Conservation (phyloP, 495 filamentous ascomycete genomes). For the Penicillium desertorum region DNA sequence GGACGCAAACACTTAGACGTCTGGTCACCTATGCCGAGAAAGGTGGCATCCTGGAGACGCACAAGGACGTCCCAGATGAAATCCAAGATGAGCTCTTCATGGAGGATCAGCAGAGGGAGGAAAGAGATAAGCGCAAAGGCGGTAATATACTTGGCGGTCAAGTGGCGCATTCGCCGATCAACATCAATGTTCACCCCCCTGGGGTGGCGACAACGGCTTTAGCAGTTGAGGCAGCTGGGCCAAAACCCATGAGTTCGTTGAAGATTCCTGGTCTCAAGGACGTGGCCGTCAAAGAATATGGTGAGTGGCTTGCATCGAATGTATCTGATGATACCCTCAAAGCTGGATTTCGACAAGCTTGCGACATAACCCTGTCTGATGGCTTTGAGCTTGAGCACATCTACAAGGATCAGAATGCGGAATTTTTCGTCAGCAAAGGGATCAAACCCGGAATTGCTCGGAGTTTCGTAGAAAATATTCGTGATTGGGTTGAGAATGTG, state of each 20-base stretch:
- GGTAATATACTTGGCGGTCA: constrained; percentile 9
- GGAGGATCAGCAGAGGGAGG: constrained; percentile 27
- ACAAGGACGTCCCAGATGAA: constrained; percentile 29
- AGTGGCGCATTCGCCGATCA: constrained; percentile 21
- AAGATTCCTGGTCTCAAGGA: no score
- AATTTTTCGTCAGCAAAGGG: constrained; percentile 16
- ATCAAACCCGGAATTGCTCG: no score
- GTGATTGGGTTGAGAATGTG: no score
- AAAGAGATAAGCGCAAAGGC: constrained; percentile 21
- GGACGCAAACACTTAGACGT: constrained; percentile 23
- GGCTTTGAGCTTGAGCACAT: constrained; percentile 30
- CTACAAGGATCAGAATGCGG: constrained; percentile 24
- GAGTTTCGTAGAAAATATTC: no score
- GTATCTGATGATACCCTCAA: constrained; percentile 23
- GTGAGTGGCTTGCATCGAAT: neutral
- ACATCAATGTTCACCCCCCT: constrained; percentile 17
- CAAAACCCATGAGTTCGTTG: no score
- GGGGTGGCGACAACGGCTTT: no score
- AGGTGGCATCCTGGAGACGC: constrained; percentile 21
- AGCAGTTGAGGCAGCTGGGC: no score
- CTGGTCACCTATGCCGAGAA: constrained; percentile 28
- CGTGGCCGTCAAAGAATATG: no score
- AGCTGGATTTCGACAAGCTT: constrained; percentile 26
- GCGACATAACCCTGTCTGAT: constrained; percentile 22
- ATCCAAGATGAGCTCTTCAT: constrained; percentile 27